Percentiles rank a stretch among this genome's conserved stretches.
Conservation (phyloP, 768 basidiomycete species). For the Mrakia hoshinonis region DNA sequence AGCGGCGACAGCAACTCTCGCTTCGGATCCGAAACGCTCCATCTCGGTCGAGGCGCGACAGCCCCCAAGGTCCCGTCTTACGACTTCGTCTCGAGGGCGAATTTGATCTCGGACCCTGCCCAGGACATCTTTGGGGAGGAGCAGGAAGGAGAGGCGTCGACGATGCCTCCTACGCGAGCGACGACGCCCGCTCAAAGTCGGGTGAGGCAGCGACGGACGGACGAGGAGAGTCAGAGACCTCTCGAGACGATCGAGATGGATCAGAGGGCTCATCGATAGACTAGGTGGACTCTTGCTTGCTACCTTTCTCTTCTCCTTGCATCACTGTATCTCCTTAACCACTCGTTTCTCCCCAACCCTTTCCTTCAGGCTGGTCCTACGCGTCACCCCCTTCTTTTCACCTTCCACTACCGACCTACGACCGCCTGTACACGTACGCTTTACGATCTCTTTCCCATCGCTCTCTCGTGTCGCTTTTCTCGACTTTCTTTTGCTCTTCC, state of each 20-base stretch:
- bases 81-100: constrained; percentile 23
- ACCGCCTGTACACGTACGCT: no score
- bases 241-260: constrained; percentile 28
- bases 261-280: neutral
- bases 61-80: constrained; percentile 14
- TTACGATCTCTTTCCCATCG: no score
- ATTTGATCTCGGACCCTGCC: constrained; percentile 16
- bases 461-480: no score
- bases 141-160: neutral
- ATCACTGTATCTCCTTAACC: neutral
- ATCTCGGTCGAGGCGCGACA: constrained; percentile 10
- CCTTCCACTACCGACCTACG: no score
- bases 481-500: no score
- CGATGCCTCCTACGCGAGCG: constrained; percentile 8
- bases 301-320: constrained; percentile 1
- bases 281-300: neutral
- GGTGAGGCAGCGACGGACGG: neutral
- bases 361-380: neutral
- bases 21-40: constrained; percentile 3
- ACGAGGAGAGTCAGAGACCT: neutral
- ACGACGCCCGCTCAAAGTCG: neutral
- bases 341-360: constrained; percentile 1
- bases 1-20: constrained; percentile 10
- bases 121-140: constrained; percentile 23
- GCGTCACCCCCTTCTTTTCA: neutral